Evolutionary conservation across 2,329 filamentous ascomycete genomes (phyloP).

Genomic region (Dichotomopilus funicola): DNA sequence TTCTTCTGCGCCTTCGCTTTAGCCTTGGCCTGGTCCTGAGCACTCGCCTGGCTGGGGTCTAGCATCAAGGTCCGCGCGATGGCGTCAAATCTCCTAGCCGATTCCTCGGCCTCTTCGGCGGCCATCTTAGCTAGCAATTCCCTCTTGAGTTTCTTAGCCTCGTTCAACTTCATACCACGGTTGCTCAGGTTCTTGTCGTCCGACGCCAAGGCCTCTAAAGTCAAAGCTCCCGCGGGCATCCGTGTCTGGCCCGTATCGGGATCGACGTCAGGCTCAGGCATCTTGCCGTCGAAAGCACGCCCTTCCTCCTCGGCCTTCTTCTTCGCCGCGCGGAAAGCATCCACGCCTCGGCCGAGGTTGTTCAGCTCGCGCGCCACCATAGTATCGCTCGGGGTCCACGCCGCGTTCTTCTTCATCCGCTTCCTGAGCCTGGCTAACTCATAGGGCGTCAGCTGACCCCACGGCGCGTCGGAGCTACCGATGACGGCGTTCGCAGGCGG

Average conservation of each 20-base stretch:
- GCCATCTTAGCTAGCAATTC: conserved; percentile 57
- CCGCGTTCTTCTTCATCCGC: conserved; percentile 86
- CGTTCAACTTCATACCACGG: conserved; percentile 70
- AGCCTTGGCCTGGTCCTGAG: conserved; percentile 16
- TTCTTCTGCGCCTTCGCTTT: conserved; percentile 27
- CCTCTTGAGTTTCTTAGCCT: conserved; percentile 67
- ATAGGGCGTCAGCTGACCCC: conserved; percentile 58
- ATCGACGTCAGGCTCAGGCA: conserved; percentile 39
- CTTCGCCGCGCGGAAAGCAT: conserved; percentile 56
- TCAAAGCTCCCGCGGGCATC: conserved; percentile 54
- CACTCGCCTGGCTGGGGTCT: conserved; percentile 7
- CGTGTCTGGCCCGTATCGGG: conserved; percentile 46
- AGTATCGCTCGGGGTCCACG: conserved; percentile 77
- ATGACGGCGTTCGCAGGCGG: conserved; percentile 54
- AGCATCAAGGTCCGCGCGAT: conserved; percentile 27
- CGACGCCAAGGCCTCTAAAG: conserved; percentile 46
- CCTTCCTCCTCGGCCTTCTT: conserved; percentile 61
- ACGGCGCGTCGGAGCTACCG: conserved; percentile 55
- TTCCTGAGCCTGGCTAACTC: conserved; percentile 67
- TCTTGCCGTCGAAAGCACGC: conserved; percentile 47
- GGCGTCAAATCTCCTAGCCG: conserved; percentile 29
- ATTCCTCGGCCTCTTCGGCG: conserved; percentile 50
- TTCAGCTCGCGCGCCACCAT: conserved; percentile 79
- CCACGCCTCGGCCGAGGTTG: conserved; percentile 58
- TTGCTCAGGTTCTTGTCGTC: conserved; percentile 62